These are phyloP conservation scores for Chalciporus piperatoides DNA, from an alignment of 1,284 basidiomycete genomes.

Conservation along the genomic window DNA sequence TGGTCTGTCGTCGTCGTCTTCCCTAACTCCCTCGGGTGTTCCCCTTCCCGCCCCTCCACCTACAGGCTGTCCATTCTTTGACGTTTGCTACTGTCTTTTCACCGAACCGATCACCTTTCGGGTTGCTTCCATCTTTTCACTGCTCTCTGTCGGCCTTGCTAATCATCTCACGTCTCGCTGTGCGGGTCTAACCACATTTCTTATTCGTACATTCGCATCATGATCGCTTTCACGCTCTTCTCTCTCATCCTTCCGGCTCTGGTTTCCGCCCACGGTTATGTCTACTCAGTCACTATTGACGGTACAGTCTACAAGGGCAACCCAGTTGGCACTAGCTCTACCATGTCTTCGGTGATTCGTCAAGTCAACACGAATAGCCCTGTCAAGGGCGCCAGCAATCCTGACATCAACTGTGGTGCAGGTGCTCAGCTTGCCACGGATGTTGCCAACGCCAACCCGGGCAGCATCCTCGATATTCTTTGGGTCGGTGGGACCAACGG, in stretches of 20 bases:
- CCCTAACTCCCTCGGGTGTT: background rate
- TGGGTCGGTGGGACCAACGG: constrained; percentile 32
- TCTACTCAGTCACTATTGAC: constrained; percentile 31
- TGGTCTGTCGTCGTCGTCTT: background rate
- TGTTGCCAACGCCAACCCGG: constrained; percentile 39
- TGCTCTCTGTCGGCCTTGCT: background rate
- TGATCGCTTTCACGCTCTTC: constrained; percentile 16
- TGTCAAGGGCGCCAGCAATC: constrained; percentile 39
- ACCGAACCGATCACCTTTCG: background rate
- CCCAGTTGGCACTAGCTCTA: constrained; percentile 21
- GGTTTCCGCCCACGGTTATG: constrained; percentile 32
- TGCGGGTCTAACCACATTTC: constrained; percentile 12
- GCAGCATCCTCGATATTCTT: constrained; percentile 33
- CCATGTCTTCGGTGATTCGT: constrained; percentile 33
- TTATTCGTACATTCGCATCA: background rate
- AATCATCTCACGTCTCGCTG: constrained; percentile 19
- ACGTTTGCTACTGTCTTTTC: background rate
- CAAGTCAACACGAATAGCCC: constrained; percentile 34
- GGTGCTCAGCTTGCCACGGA: constrained; percentile 35
- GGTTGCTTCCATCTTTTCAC: constrained; percentile 5
- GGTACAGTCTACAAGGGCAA: constrained; percentile 34
- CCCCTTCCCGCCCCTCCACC: background rate
- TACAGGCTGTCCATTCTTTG: constrained; percentile 1
- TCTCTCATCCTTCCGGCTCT: constrained; percentile 25
- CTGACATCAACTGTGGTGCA: constrained; percentile 39